phyloP scores from a whole-genome alignment of 306 rosid species.

The Cucurbita moschata region DNA sequence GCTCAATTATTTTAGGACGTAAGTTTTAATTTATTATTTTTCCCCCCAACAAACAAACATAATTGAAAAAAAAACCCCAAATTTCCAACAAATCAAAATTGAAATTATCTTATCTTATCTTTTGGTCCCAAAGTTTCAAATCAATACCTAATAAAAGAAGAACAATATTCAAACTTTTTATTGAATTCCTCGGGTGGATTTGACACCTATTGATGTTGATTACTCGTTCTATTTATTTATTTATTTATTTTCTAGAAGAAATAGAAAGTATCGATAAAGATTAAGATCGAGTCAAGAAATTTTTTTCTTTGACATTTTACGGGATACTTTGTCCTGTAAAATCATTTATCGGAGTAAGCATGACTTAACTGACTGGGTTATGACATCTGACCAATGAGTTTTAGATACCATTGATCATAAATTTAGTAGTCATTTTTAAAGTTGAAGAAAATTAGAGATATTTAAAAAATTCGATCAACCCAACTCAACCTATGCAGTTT shows the following conservation, averaged over 20 bases:
- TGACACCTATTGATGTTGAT: not conserved
- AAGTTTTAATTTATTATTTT: not conserved
- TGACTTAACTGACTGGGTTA: no score
- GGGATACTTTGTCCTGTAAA: no score
- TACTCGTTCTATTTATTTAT: not conserved
- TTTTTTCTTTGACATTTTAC: not conserved
- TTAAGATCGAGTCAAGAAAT: not conserved
- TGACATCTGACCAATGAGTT: no score
- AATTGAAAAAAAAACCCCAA: not conserved
- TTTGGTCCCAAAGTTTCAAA: not conserved
- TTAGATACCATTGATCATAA: no score
- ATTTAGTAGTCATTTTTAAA: no score
- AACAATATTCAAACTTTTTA: not conserved
- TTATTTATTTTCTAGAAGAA: not conserved
- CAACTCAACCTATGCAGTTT: no score
- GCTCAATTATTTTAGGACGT: not conserved
- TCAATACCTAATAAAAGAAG: not conserved
- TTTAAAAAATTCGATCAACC: no score
- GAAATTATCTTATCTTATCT: not conserved
- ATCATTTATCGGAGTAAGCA: no score
- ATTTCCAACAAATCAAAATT: not conserved
- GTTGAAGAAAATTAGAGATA: no score
- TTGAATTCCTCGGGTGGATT: not conserved
- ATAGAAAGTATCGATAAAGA: not conserved
- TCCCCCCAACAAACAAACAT: not conserved